These are phyloP conservation scores for Daldinia concentrica DNA, from an alignment of 495 filamentous ascomycete species.

Conservation along the genomic window DNA sequence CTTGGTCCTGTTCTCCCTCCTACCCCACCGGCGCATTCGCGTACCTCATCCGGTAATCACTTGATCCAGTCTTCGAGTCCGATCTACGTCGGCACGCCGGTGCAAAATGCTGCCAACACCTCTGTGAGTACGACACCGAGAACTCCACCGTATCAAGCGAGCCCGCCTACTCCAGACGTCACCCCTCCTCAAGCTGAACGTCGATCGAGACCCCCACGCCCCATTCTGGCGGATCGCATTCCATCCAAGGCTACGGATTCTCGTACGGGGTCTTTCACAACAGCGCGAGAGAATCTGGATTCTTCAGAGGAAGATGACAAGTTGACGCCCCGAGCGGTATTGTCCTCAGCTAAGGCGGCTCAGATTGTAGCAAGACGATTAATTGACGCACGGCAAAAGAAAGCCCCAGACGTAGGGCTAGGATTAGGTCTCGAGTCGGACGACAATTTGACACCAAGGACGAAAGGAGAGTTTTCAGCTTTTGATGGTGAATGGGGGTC, in stretches of 20 bases:
- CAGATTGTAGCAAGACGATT: constrained; percentile 50
- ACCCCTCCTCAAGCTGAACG: constrained; percentile 67
- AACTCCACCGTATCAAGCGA: constrained; percentile 70
- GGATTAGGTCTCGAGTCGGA: constrained; percentile 61
- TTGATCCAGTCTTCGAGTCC: constrained; percentile 49
- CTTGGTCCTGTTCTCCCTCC: constrained; percentile 58
- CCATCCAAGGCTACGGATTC: constrained; percentile 61
- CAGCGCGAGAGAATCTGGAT: constrained; percentile 69
- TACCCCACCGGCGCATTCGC: constrained; percentile 64
- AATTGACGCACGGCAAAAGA: constrained; percentile 44
- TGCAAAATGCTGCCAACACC: constrained; percentile 46
- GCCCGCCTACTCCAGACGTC: constrained; percentile 73
- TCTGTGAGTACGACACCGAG: constrained; percentile 49
- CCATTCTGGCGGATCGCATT: constrained; percentile 52
- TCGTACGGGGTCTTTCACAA: constrained; percentile 76
- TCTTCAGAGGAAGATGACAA: constrained; percentile 68
- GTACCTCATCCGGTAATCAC: constrained; percentile 58
- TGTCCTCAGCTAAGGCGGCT: constrained; percentile 57
- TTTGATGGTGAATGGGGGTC: constrained; percentile 62
- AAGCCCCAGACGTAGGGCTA: constrained; percentile 55
- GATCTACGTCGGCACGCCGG: constrained; percentile 46
- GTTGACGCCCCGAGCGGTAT: constrained; percentile 57
- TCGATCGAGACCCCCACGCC: constrained; percentile 52
- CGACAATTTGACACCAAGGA: constrained; percentile 50
- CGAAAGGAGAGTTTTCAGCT: constrained; percentile 52